Percentiles rank a stretch among this genome's conserved stretches.
phyloP scores from a whole-genome alignment of 495 filamentous ascomycete genomes.

The Lepraria neglecta region DNA sequence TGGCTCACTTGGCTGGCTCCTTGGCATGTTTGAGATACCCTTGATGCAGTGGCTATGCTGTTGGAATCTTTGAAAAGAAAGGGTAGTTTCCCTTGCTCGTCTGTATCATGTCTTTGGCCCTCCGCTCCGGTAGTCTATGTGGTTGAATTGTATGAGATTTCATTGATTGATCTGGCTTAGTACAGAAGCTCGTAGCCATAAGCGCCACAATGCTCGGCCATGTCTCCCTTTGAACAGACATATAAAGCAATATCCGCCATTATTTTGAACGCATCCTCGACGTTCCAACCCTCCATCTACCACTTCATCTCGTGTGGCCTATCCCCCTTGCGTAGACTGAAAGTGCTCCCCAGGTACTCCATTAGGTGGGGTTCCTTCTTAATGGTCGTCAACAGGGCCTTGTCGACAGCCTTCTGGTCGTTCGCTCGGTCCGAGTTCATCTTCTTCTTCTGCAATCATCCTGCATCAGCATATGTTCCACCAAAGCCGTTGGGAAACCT shows the following conservation, averaged over 20 bases:
- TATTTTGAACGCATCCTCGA: background rate
- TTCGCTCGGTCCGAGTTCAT: conserved; percentile 78
- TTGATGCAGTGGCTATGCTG: background rate
- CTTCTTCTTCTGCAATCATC: conserved; percentile 74
- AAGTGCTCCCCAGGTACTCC: conserved; percentile 83
- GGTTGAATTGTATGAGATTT: background rate
- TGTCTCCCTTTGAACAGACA: background rate
- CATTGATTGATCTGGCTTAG: conserved; percentile 7
- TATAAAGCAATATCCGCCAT: background rate
- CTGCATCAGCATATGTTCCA: background rate
- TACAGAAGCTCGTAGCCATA: conserved; percentile 19
- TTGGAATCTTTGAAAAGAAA: background rate
- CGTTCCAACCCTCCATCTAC: conserved; percentile 40
- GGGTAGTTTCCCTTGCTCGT: background rate
- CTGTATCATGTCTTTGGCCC: background rate
- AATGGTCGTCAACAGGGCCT: conserved; percentile 80
- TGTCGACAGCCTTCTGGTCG: conserved; percentile 97
- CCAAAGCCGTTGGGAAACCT: too few relatives aligned
- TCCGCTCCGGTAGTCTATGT: background rate
- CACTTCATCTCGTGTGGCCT: conserved; percentile 97
- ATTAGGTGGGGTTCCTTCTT: conserved; percentile 90
- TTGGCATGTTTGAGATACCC: conserved; percentile 15
- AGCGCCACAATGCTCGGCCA: conserved; percentile 5
- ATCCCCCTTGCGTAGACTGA: conserved; percentile 96
- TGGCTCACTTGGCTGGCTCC: background rate